Percentiles rank a stretch among this genome's conserved stretches.
Conservation (phyloP, 1,284 basidiomycete species). For the Naganishia sp. region DNA sequence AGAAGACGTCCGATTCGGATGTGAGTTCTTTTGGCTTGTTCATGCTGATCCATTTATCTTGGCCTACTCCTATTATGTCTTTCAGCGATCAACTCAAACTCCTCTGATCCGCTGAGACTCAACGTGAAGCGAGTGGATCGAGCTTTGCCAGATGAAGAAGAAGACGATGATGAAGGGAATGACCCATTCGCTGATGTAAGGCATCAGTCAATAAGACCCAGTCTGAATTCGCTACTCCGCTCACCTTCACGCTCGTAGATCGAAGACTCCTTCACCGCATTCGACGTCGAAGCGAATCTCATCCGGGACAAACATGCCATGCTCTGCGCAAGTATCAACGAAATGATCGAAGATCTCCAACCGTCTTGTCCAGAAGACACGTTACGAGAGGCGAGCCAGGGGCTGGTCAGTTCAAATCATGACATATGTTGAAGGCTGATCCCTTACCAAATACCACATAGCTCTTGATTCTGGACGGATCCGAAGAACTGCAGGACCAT, state of each 20-base stretch:
- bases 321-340: conserved; percentile 73
- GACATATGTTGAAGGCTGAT: background rate
- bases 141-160: conserved; percentile 80
- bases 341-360: conserved; percentile 80
- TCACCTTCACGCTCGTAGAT: conserved; percentile 59
- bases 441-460: conserved; percentile 44
- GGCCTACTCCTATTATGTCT: conserved; percentile 30
- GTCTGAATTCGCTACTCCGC: no score
- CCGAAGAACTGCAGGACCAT: conserved; percentile 85
- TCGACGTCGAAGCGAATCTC: conserved; percentile 83
- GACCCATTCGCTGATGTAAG: conserved; percentile 89
- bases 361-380: conserved; percentile 77
- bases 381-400: conserved; percentile 79
- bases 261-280: conserved; percentile 76
- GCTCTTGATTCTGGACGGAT: conserved; percentile 75
- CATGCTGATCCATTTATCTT: background rate
- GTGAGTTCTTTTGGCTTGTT: conserved; percentile 4
- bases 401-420: conserved; percentile 64
- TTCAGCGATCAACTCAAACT: conserved; percentile 13
- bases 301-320: conserved; percentile 87
- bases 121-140: conserved; percentile 80
- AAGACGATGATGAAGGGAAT: conserved; percentile 82
- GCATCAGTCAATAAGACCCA: background rate
- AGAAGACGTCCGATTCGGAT: conserved; percentile 4
- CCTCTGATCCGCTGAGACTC: conserved; percentile 64